Conservation (phyloP, 768 basidiomycete genomes). For the Cytidiella melzeri region DNA sequence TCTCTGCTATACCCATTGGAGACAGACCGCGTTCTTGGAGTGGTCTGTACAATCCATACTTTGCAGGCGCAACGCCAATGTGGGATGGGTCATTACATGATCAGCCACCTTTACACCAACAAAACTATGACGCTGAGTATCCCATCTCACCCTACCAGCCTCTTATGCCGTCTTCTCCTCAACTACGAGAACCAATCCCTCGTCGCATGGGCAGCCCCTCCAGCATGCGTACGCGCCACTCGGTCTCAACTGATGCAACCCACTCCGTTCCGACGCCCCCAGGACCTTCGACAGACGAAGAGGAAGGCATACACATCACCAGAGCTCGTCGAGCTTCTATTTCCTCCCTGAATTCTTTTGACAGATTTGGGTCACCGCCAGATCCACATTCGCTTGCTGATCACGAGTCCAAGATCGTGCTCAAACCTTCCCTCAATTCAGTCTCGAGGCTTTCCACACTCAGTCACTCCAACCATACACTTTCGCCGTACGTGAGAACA, state of each 20-base stretch:
- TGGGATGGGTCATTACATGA: constrained; percentile 7
- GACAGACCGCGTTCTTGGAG: constrained; percentile 6
- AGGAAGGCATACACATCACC: constrained; percentile 12
- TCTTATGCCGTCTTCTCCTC: constrained; percentile 22
- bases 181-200: not conserved
- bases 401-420: constrained; percentile 49
- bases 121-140: too few relatives aligned
- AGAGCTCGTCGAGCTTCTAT: constrained; percentile 30
- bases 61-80: constrained; percentile 18
- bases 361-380: constrained; percentile 32
- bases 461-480: constrained; percentile 84
- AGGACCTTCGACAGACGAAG: constrained; percentile 27
- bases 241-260: constrained; percentile 40
- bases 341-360: constrained; percentile 18
- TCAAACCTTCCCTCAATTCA: constrained; percentile 61
- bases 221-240: constrained; percentile 44
- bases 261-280: constrained; percentile 43
- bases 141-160: constrained; percentile 20
- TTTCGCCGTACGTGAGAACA: constrained; percentile 89
- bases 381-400: constrained; percentile 28
- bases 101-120: too few relatives aligned
- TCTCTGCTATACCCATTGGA: not conserved
- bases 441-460: constrained; percentile 85
- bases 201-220: constrained; percentile 42
- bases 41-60: constrained; percentile 14